Conservation (phyloP, 768 basidiomycete species). For the Podaxis sp. region DNA sequence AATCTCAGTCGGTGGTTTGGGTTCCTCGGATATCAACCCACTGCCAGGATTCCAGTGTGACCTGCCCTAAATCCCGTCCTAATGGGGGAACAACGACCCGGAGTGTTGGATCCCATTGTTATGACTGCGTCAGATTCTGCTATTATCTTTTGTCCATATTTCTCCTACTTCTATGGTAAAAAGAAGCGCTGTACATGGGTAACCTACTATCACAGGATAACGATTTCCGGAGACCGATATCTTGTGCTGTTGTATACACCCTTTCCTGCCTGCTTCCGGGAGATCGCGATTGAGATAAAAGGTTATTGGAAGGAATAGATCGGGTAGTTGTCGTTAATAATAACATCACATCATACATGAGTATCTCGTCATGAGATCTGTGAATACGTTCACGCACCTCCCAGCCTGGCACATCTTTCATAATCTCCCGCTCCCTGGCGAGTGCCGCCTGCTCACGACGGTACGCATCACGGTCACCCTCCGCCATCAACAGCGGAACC, state of each 20-base stretch:
- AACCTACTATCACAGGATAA: slow-evolving; percentile 28
- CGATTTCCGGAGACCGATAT: slow-evolving; percentile 51
- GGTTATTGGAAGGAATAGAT: slow-evolving; percentile 18
- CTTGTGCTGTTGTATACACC: slow-evolving; percentile 80
- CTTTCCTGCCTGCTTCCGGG: slow-evolving; percentile 66
- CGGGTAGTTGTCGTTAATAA: slow-evolving; percentile 20
- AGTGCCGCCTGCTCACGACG: slow-evolving; percentile 75
- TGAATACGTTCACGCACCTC: slow-evolving; percentile 60
- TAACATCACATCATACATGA: slow-evolving; percentile 24
- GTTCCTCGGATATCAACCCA: not conserved
- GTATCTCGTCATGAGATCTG: slow-evolving; percentile 13
- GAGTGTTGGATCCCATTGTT: slow-evolving; percentile 17
- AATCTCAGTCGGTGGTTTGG: not conserved
- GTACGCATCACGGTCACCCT: slow-evolving; percentile 89
- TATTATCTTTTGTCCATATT: slow-evolving; percentile 11
- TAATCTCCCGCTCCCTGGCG: slow-evolving; percentile 82
- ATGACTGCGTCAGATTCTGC: slow-evolving; percentile 13
- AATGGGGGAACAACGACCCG: slow-evolving; percentile 19
- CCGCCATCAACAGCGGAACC: slow-evolving; percentile 87
- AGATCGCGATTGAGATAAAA: slow-evolving; percentile 14
- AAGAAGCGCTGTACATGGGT: slow-evolving; percentile 4
- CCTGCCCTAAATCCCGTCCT: slow-evolving; percentile 15
- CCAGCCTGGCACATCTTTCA: slow-evolving; percentile 94
- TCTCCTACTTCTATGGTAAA: not conserved
- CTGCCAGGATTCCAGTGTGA: slow-evolving; percentile 2